Conservation (phyloP, 2,329 filamentous ascomycete genomes). For the Trichophyton rubrum region DNA sequence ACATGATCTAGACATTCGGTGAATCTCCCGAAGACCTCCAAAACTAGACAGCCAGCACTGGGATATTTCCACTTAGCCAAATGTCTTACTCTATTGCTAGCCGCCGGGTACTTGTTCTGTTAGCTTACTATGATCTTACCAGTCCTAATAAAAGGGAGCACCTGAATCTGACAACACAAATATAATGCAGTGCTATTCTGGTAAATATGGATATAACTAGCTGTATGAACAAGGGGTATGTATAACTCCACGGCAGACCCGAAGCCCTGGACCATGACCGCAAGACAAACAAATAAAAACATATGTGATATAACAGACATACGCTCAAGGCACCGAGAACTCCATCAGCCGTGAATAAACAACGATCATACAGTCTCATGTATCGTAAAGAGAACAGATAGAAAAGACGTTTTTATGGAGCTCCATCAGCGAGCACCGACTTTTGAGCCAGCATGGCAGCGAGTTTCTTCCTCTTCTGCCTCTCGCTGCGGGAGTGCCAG, state of each 20-base stretch:
- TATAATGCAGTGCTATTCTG: background rate
- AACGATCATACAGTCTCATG: background rate
- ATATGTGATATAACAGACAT: background rate
- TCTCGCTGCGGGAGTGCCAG: conserved; percentile 3
- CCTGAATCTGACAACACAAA: no score
- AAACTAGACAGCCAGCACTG: background rate
- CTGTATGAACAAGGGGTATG: background rate
- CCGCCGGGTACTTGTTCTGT: no score
- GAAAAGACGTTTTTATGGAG: background rate
- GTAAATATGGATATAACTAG: background rate
- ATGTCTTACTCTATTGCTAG: no score
- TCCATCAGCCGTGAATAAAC: background rate
- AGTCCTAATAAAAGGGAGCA: no score
- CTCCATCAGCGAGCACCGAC: background rate
- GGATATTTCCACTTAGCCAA: background rate
- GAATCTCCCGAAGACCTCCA: background rate
- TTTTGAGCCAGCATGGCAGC: background rate
- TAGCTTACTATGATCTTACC: no score
- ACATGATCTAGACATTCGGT: background rate
- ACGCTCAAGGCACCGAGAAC: background rate
- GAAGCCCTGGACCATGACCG: background rate
- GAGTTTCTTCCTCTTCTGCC: conserved; percentile 6
- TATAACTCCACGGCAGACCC: background rate
- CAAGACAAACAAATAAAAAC: background rate
- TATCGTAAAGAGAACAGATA: background rate